These are phyloP conservation scores for Cystobasidium ongulense DNA, from an alignment of 768 basidiomycete genomes.

Conservation along the genomic window DNA sequence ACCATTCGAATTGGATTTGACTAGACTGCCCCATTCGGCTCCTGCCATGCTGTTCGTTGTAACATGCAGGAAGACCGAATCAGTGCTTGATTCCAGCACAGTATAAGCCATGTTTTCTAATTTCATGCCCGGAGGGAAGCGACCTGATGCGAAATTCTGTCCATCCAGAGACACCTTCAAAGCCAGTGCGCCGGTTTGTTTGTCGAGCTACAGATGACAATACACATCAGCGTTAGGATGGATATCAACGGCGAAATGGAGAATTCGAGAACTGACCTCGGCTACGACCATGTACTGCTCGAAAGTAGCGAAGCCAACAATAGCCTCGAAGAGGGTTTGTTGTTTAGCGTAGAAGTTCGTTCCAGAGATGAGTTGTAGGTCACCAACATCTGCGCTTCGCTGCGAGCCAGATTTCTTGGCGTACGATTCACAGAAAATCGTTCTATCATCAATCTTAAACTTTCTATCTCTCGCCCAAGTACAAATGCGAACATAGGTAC, in stretches of 20 bases:
- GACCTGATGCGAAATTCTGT: constrained; percentile 67
- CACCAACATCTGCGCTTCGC: constrained; percentile 54
- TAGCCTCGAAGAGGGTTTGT: constrained; percentile 69
- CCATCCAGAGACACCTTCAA: constrained; percentile 90
- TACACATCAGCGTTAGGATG: not conserved
- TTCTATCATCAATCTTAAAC: constrained; percentile 68
- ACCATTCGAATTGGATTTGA: constrained; percentile 96
- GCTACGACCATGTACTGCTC: constrained; percentile 94
- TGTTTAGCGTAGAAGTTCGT: constrained; percentile 62
- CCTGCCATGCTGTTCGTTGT: constrained; percentile 71
- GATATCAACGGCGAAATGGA: not conserved
- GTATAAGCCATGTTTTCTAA: constrained; percentile 90
- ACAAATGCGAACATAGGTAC: constrained; percentile 80
- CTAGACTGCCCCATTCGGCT: constrained; percentile 79
- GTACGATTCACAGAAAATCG: constrained; percentile 89
- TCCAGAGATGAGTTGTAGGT: constrained; percentile 71
- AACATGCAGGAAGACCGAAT: constrained; percentile 88
- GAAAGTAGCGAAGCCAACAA: constrained; percentile 95
- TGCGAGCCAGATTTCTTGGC: constrained; percentile 73
- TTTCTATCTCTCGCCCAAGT: constrained; percentile 78
- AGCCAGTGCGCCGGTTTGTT: constrained; percentile 49
- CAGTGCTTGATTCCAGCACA: constrained; percentile 84
- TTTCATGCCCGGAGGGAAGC: constrained; percentile 82
- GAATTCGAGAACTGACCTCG: constrained; percentile 56
- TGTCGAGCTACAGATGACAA: constrained; percentile 50